phyloP scores from a whole-genome alignment of 441 rosid genomes.

The Erodium chrysanthum region DNA sequence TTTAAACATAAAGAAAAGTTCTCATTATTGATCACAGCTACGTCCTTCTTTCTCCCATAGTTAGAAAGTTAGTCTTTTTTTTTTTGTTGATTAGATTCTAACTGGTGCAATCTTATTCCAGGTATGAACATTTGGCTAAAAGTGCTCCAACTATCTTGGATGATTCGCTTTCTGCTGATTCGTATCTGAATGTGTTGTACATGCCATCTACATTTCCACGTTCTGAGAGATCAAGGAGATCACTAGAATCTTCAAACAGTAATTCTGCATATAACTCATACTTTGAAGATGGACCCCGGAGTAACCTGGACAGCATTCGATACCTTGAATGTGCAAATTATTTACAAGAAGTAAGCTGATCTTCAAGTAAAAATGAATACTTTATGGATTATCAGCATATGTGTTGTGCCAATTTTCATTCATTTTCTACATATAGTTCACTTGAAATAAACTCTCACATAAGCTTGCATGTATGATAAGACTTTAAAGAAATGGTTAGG shows the following conservation, averaged over 20 bases:
- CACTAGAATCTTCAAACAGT: constrained; percentile 46
- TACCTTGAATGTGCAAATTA: constrained; percentile 71
- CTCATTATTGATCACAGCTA: too few species aligned
- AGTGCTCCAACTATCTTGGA: constrained; percentile 98
- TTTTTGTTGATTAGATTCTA: constrained; percentile 2
- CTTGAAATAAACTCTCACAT: not conserved
- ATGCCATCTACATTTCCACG: constrained; percentile 99
- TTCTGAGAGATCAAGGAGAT: constrained; percentile 78
- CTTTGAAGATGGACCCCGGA: constrained; percentile 78
- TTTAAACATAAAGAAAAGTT: too few species aligned
- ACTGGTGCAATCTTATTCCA: constrained; percentile 24
- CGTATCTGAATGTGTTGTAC: constrained; percentile 85
- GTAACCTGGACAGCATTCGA: constrained; percentile 77
- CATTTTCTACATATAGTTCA: not conserved
- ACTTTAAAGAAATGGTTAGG: too few species aligned
- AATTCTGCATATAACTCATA: constrained; percentile 40
- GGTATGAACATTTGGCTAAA: constrained; percentile 98
- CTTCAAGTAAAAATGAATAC: not conserved
- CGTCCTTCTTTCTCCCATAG: too few species aligned
- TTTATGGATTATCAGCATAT: not conserved
- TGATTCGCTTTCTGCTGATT: constrained; percentile 96
- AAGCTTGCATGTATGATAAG: not conserved
- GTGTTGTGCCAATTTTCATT: constrained; percentile 6
- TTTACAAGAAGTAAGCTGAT: constrained; percentile 72
- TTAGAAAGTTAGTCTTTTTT: not conserved